Evolutionary conservation across 257 asterid genomes (phyloP).

Genomic region (Solanum appendiculatum): DNA sequence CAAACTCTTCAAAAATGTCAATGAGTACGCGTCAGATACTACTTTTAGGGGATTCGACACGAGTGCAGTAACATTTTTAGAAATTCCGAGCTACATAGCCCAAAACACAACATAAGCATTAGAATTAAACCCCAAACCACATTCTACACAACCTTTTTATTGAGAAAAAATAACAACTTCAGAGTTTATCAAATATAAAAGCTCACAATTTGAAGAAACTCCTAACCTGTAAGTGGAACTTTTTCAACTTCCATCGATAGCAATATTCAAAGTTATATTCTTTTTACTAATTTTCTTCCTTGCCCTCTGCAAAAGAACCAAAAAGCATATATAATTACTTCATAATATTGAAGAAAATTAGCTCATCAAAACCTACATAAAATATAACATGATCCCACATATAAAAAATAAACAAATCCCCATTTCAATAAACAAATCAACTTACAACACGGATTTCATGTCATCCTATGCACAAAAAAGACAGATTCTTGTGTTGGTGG

Average conservation of each 20-base stretch:
- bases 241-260: neutral
- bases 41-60: neutral
- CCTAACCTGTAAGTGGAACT: neutral
- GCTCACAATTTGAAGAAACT: neutral
- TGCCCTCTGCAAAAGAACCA: neutral
- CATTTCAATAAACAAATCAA: neutral
- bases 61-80: neutral
- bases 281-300: neutral
- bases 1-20: neutral
- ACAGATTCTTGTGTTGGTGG: neutral
- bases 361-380: neutral
- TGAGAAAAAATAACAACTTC: neutral
- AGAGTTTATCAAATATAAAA: neutral
- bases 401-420: neutral
- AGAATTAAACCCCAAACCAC: neutral
- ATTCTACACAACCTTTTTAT: neutral
- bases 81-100: neutral
- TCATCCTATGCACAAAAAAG: neutral
- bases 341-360: neutral
- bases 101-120: neutral
- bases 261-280: neutral
- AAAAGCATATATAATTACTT: neutral
- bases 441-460: neutral
- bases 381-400: neutral
- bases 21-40: fast-evolving